These are phyloP conservation scores for Schizophyllum amplum DNA, from an alignment of 1,284 basidiomycete species.

Conservation along the genomic window DNA sequence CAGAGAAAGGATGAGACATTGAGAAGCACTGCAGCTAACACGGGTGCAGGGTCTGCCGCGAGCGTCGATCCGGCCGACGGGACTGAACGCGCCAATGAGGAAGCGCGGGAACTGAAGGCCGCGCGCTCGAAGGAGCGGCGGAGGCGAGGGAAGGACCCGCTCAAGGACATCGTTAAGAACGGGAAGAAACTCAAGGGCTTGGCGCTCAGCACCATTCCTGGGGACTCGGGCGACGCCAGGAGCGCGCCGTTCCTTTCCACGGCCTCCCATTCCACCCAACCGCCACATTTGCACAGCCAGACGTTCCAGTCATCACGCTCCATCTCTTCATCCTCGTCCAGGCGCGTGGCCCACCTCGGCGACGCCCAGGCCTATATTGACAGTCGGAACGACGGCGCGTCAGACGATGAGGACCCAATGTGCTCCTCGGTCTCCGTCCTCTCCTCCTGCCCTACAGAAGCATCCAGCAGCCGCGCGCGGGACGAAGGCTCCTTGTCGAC, in stretches of 20 bases:
- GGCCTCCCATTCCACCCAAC: too few species aligned
- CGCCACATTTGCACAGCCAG: background rate
- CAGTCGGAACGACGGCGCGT: background rate
- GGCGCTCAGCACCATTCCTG: slow-evolving; percentile 2
- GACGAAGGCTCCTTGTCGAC: background rate
- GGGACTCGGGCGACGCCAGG: background rate
- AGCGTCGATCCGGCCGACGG: slow-evolving; percentile 4
- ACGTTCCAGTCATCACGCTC: slow-evolving; percentile 11
- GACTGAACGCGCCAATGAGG: slow-evolving; percentile 8
- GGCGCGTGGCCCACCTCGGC: slow-evolving; percentile 5
- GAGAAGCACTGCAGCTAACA: background rate
- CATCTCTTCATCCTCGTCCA: slow-evolving; percentile 11
- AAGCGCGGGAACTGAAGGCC: slow-evolving; percentile 23
- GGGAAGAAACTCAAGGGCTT: slow-evolving; percentile 34
- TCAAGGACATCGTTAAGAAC: slow-evolving; percentile 40
- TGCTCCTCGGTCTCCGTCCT: background rate
- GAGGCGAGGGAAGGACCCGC: slow-evolving; percentile 44
- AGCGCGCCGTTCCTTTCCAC: background rate
- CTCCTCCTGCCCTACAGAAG: background rate
- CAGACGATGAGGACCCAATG: slow-evolving; percentile 3
- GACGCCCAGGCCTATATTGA: background rate
- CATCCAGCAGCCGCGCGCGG: slow-evolving; percentile 1
- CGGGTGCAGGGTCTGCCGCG: background rate
- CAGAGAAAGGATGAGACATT: slow-evolving; percentile 1
- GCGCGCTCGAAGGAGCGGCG: slow-evolving; percentile 49